A percentile compares a stretch with the other conserved stretches of the same genome.
These are phyloP conservation scores for Cystobasidiaceae sp. DNA, from an alignment of 1,284 basidiomycete genomes.

Conservation along the genomic window DNA sequence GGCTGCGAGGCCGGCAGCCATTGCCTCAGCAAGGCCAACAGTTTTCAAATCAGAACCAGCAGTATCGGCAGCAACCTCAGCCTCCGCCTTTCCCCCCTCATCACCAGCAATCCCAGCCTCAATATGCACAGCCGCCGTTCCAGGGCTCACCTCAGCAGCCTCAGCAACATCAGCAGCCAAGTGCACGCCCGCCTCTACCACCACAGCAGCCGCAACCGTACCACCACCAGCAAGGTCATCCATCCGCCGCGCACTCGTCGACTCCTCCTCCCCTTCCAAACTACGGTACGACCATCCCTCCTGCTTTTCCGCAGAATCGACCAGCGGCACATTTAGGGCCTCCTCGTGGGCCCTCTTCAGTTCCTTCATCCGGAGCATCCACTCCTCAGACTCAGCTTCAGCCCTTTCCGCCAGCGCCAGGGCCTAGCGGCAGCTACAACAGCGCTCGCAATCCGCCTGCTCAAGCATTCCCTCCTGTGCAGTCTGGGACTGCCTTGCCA, in stretches of 20 bases:
- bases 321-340: neutral
- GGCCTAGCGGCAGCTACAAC: too few relatives aligned
- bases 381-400: too few relatives aligned
- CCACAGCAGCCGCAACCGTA: too few relatives aligned
- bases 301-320: neutral
- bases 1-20: slow-evolving; percentile 19
- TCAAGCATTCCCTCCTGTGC: slow-evolving; percentile 21
- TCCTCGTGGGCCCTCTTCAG: too few relatives aligned
- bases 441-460: too few relatives aligned
- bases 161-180: slow-evolving; percentile 15
- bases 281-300: neutral
- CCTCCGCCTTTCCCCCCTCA: neutral
- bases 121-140: too few relatives aligned
- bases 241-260: neutral
- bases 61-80: neutral
- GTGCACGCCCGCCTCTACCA: neutral
- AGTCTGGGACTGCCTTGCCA: slow-evolving; percentile 5
- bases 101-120: neutral
- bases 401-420: too few relatives aligned
- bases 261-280: neutral
- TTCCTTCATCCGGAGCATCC: too few relatives aligned
- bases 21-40: slow-evolving; percentile 1
- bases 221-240: too few relatives aligned
- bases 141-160: neutral
- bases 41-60: neutral